Conservation (phyloP, 2,329 filamentous ascomycete genomes). For the Fusarium tanahbumbuense region DNA sequence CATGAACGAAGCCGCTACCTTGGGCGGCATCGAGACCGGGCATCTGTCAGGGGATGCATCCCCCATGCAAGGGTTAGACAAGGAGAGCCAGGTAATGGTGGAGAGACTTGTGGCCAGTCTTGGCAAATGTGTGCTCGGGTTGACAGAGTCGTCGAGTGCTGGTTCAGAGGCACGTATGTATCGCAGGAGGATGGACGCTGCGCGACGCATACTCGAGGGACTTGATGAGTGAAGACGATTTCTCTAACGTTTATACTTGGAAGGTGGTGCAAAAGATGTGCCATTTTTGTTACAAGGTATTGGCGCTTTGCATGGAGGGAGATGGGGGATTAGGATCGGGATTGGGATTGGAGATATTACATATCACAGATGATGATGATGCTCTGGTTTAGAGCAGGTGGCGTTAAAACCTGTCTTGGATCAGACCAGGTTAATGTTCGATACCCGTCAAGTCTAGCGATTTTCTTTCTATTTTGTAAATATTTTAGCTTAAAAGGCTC, state of each 20-base stretch:
- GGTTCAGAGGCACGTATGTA: slow-evolving; percentile 72
- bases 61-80: slow-evolving; percentile 60
- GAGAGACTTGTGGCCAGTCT: slow-evolving; percentile 70
- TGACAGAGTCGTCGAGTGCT: slow-evolving; percentile 66
- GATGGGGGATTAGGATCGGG: background rate
- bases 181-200: slow-evolving; percentile 78
- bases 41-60: slow-evolving; percentile 46
- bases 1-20: slow-evolving; percentile 60
- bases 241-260: background rate
- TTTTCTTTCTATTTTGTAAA: slow-evolving; percentile 19
- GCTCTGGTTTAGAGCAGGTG: slow-evolving; percentile 41
- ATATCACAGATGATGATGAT: slow-evolving; percentile 27
- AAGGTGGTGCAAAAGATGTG: slow-evolving; percentile 7
- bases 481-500: background rate
- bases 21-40: slow-evolving; percentile 52
- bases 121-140: slow-evolving; percentile 68
- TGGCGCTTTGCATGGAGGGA: slow-evolving; percentile 31
- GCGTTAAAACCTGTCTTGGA: slow-evolving; percentile 42
- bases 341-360: slow-evolving; percentile 4
- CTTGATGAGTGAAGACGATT: slow-evolving; percentile 58
- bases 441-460: slow-evolving; percentile 45
- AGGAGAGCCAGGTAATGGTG: slow-evolving; percentile 70
- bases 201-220: slow-evolving; percentile 78
- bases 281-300: slow-evolving; percentile 22
- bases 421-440: slow-evolving; percentile 44